A percentile compares a stretch with the other conserved stretches of the same genome.
phyloP scores from a whole-genome alignment of 2,329 filamentous ascomycete species.

The Trichoderma atrobrunneum region DNA sequence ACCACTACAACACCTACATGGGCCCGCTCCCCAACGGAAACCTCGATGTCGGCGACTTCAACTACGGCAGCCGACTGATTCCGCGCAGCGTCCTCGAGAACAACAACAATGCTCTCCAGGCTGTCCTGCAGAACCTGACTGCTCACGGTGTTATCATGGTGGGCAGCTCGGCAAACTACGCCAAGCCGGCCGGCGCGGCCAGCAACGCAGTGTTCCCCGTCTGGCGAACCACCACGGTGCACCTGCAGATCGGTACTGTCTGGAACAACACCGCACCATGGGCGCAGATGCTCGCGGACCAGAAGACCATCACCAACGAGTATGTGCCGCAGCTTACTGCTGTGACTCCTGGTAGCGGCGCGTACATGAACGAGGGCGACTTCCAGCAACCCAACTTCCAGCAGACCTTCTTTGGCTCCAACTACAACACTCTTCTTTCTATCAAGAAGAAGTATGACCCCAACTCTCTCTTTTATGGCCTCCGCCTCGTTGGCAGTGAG shows the following conservation, averaged over 20 bases:
- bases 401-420: slow-evolving; percentile 46
- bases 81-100: slow-evolving; percentile 33
- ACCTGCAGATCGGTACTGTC: slow-evolving; percentile 29
- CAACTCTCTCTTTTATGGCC: slow-evolving; percentile 46
- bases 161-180: slow-evolving; percentile 15
- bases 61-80: slow-evolving; percentile 43
- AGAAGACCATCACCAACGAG: slow-evolving; percentile 30
- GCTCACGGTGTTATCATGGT: slow-evolving; percentile 27
- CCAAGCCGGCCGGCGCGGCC: slow-evolving; percentile 6
- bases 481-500: slow-evolving; percentile 50
- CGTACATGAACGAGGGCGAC: slow-evolving; percentile 53
- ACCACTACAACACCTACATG: slow-evolving; percentile 26
- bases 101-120: slow-evolving; percentile 22
- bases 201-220: slow-evolving; percentile 40
- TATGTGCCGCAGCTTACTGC: slow-evolving; percentile 27
- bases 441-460: slow-evolving; percentile 53
- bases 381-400: slow-evolving; percentile 46
- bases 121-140: slow-evolving; percentile 31
- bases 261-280: slow-evolving; percentile 28
- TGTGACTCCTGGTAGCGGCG: slow-evolving; percentile 39
- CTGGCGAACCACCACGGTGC: slow-evolving; percentile 38
- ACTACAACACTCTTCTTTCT: slow-evolving; percentile 39
- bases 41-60: slow-evolving; percentile 30
- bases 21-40: slow-evolving; percentile 40
- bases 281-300: slow-evolving; percentile 30